Base-by-base conservation (phyloP, 345 rosid species). In the Eucalyptus sp. region DNA sequence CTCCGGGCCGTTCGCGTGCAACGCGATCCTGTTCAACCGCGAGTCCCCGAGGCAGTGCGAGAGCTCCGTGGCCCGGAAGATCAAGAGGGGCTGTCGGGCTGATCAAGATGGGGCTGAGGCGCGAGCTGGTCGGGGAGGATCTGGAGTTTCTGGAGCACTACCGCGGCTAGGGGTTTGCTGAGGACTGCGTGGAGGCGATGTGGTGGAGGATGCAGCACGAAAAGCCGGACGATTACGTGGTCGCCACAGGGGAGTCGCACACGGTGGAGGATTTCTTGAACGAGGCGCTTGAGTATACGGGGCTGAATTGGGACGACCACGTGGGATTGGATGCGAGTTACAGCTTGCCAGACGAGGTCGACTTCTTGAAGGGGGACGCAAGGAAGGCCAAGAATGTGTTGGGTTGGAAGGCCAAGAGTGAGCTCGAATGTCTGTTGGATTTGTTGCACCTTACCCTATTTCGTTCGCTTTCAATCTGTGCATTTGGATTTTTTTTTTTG, bases 191-290 rank as follows among this genome's bases (percentile, higher is more conserved):
- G 51, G 99, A 97, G 92, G 99, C 99, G 50, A 96, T 97, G 99
- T 97, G 99, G 99, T 46, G 96, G 95, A 97, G 96, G 99, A 86
- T 97, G 89, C 99, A 97, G 92, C 98, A 96, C 60, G 98, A 95
- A 91, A 94, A 95, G 91, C 94, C 98, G 1, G 98, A 96, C 27
- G 99, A 97, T 88, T 97, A 96, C 88, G 99, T 96, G 83, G 98
- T 96, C 76, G 99, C 97, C 6, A 97, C 97, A 13, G 98, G 96
- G 94, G 96, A 96, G 52, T 93, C 97, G 11, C 99, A 96, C 50
- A 93, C 96, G 13, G 98, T 96, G 87, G 96, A 96, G 91, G 98
- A 97, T 91, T 96, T 97, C 90, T 89, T 97, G 88, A 93, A 95
- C 49, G 96, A 93, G 84, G 96, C 99, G 2, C 95, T 97, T 50